Percentiles rank a stretch among this genome's conserved stretches.
Conservation (phyloP, 1,284 basidiomycete genomes). For the Anthracocystis panici-leucophaei region DNA sequence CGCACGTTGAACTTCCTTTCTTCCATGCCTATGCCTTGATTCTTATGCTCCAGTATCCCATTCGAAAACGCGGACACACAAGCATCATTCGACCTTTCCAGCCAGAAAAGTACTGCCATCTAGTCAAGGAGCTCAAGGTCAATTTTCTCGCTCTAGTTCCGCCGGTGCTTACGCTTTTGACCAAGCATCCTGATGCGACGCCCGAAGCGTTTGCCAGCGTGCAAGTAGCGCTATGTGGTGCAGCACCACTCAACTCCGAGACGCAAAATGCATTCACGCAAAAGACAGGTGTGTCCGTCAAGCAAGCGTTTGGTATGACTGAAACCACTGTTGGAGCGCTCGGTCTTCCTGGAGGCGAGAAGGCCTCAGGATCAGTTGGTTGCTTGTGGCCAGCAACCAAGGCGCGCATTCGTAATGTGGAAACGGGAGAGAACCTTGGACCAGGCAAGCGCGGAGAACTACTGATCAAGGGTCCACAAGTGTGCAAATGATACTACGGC, state of each 20-base stretch:
- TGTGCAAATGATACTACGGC: slow-evolving; percentile 48
- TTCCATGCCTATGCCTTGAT: slow-evolving; percentile 47
- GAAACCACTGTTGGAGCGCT: slow-evolving; percentile 51
- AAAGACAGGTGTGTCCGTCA: slow-evolving; percentile 32
- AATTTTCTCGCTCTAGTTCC: slow-evolving; percentile 36
- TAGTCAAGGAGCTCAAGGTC: slow-evolving; percentile 28
- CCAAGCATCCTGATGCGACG: slow-evolving; percentile 25
- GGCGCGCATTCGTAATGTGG: slow-evolving; percentile 37
- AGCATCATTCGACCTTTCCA: slow-evolving; percentile 36
- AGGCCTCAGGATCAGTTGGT: slow-evolving; percentile 30
- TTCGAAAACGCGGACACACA: slow-evolving; percentile 20
- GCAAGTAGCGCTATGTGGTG: slow-evolving; percentile 24
- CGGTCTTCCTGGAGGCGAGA: slow-evolving; percentile 20
- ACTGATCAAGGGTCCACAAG: slow-evolving; percentile 38
- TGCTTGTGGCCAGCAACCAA: slow-evolving; percentile 28
- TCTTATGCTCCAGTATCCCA: slow-evolving; percentile 15
- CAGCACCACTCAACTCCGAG: slow-evolving; percentile 46
- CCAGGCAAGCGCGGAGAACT: slow-evolving; percentile 49
- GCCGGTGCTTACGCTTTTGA: slow-evolving; percentile 32
- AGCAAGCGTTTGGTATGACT: slow-evolving; percentile 52
- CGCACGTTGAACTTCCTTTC: slow-evolving; percentile 39
- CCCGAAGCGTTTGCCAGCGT: slow-evolving; percentile 24
- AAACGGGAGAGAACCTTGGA: slow-evolving; percentile 34
- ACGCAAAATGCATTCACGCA: slow-evolving; percentile 26
- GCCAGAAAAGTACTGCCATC: slow-evolving; percentile 29